Base-by-base conservation (phyloP, 768 basidiomycete species). In the Pholiota molesta region DNA sequence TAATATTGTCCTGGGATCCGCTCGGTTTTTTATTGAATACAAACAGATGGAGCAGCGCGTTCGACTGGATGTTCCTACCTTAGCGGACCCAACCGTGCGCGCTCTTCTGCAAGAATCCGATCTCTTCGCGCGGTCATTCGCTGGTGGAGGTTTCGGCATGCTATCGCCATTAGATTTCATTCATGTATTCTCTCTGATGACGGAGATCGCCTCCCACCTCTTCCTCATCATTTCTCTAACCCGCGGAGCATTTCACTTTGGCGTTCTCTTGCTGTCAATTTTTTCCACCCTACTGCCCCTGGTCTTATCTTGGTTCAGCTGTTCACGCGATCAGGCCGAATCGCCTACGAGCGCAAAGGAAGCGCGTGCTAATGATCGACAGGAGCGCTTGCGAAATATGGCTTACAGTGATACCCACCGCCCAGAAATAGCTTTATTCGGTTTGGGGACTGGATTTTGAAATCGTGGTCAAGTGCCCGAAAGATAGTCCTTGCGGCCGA, bases 51-150 rank as follows among this genome's bases (percentile, higher is more conserved):
- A 88, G 66, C 88, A 90, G 66, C 86, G 92, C 60, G 79, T 94
- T 19, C 85, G 84, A 45, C 83, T 93, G 60, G 92, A 94, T 69
- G 81, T 91, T 40, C 92, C 92, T 60, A 90, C 92, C 9, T 82
- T 94, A 56, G 78, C 88, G 58, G 90, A 92, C 69, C 88, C 92
- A 52, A 71, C 78, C 61, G 80, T 90, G 23, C 87, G 90, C 61
- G 91, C 92, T 70, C 83, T 94, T 45, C 79, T 94, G n/a, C 88
- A 91, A 62, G 92, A 94, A 75, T 91, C 92, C 40, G 92, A 94
- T 70, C 81, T 91, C 35, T 94, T 94, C 70, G 89, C 90, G 45
- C 84, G 90, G 61, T 94, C 92, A 11, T 93, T 94, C 73, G 84
- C 81, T 67, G 90, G 90, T 45, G 84, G 88, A 39, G 84, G 89